Conservation (phyloP, 805 yeast species). For the Saccharomycopsis malanga region DNA sequence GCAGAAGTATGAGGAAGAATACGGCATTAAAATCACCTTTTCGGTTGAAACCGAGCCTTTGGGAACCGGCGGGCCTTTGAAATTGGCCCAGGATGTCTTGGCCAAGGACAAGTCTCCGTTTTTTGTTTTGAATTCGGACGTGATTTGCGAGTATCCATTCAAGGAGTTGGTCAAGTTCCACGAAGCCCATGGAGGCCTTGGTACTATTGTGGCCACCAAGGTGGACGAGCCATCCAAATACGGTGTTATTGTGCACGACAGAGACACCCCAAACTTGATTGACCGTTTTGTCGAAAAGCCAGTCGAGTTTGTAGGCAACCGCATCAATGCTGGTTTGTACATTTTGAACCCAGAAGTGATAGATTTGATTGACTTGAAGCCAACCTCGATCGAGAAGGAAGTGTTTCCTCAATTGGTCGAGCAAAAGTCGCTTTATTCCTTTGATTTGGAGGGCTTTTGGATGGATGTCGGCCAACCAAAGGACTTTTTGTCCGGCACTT, state of each 20-base stretch:
- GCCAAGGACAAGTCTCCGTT: slow-evolving; percentile 94
- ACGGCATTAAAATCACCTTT: slow-evolving; percentile 92
- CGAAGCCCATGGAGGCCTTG: slow-evolving; percentile 91
- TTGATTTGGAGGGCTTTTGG: slow-evolving; percentile 99
- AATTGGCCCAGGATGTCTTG: slow-evolving; percentile 89
- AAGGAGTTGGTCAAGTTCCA: slow-evolving; percentile 88
- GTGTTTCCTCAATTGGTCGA: slow-evolving; percentile 96
- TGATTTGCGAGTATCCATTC: slow-evolving; percentile 98
- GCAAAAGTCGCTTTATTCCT: slow-evolving; percentile 81
- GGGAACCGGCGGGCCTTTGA: slow-evolving; percentile 99
- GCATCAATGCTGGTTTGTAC: slow-evolving; percentile 99
- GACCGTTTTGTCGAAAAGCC: slow-evolving; percentile 99
- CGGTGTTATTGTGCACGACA: slow-evolving; percentile 98
- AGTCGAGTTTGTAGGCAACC: slow-evolving; percentile 98
- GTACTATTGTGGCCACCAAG: slow-evolving; percentile 98
- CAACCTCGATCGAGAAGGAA: slow-evolving; percentile 99
- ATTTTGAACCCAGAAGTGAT: slow-evolving; percentile 96
- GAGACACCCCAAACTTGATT: slow-evolving; percentile 88
- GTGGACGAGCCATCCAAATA: slow-evolving; percentile 99
- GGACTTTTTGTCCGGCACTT: slow-evolving; percentile 96
- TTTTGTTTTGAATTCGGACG: slow-evolving; percentile 96
- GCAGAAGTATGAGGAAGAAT: slow-evolving; percentile 88
- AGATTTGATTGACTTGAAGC: slow-evolving; percentile 94
- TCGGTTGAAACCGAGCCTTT: slow-evolving; percentile 99
- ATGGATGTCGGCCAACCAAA: slow-evolving; percentile 99